A percentile compares a stretch with the other conserved stretches of the same genome.
These are phyloP conservation scores for Penicillium paradoxum DNA, from an alignment of 495 filamentous ascomycete genomes.

Conservation along the genomic window DNA sequence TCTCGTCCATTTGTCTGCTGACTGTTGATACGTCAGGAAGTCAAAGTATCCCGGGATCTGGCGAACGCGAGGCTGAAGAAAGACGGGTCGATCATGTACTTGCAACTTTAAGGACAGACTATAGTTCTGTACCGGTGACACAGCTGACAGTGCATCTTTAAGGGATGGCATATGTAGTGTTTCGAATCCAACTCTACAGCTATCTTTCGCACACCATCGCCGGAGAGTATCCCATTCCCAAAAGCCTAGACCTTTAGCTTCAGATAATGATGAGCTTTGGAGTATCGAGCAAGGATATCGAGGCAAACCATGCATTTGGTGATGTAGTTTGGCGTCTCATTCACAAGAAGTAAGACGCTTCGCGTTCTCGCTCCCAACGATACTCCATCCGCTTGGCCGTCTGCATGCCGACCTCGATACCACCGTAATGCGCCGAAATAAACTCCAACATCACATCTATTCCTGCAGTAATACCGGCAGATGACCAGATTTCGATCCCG, in stretches of 20 bases:
- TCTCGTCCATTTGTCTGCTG: background rate
- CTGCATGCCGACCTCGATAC: background rate
- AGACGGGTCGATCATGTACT: background rate
- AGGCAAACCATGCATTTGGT: no score
- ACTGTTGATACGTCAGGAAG: background rate
- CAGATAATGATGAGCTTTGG: no score
- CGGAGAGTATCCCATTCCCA: background rate
- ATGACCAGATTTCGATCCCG: conserved; percentile 4
- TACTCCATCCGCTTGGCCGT: conserved; percentile 7
- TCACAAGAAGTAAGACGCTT: conserved; percentile 5
- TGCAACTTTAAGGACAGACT: background rate
- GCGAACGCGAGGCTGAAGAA: background rate
- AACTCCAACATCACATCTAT: conserved; percentile 9
- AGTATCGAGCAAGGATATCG: no score
- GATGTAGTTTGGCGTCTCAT: background rate
- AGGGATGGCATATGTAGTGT: background rate
- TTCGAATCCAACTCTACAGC: background rate
- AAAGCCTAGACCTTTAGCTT: background rate
- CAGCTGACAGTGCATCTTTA: background rate
- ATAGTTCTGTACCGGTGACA: background rate
- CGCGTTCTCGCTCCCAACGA: conserved; percentile 5
- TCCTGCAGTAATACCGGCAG: conserved; percentile 5
- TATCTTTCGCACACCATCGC: background rate
- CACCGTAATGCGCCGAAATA: conserved; percentile 5
- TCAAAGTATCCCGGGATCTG: background rate